Base-by-base conservation (phyloP, 176 grass and related monocot species). In the Phoenix dactylifera region DNA sequence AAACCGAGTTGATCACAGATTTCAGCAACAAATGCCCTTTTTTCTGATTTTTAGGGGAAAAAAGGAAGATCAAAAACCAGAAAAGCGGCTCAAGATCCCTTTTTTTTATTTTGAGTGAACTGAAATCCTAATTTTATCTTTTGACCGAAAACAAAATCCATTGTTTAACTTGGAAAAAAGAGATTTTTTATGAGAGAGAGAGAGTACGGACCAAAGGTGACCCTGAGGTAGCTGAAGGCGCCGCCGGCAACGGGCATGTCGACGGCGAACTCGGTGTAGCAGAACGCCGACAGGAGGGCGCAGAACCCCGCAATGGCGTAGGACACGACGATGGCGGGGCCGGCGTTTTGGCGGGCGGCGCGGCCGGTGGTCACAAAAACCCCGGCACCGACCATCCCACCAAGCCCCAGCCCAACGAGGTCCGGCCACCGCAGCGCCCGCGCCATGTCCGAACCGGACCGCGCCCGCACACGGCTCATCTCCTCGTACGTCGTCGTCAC, bases 261-360 rank as follows among this genome's bases (percentile, higher is more conserved):
- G 51, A 98, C 93, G 4, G 88, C 84, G 71, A 98, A 98, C 63
- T 98, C 93, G 3, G 93, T 98, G 69, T 98, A 98, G 67, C 93
- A 98, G 72, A 98, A 98, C 48, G 93, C 84, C 12, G 93, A 92
- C n/a, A 92, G 93, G 6, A 98, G 62, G 24, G 93, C 93, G 58
- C 88, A 92, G 28, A 98, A 63, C 0, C 93, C 93, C 0, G 93
- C 93, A 81, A 98, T 81, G 93, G 93, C 93, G 76, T 98, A 98
- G 4, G 79, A 82, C 4, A 82, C 30, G 10, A 82, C 62, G 59
- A 82, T 19, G 20, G 73, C 73, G 2, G 79, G 79, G 49, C 79
- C 79, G 10, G 79, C 79, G 49, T 58, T 61, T 17, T 57, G 5
- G 15, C 62, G 24, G 0, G 79, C 73, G 14, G 79, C 79, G 19